A percentile compares a stretch with the other conserved stretches of the same genome.
phyloP scores from a whole-genome alignment of 2,329 filamentous ascomycete species.

The Beauveria sp. region DNA sequence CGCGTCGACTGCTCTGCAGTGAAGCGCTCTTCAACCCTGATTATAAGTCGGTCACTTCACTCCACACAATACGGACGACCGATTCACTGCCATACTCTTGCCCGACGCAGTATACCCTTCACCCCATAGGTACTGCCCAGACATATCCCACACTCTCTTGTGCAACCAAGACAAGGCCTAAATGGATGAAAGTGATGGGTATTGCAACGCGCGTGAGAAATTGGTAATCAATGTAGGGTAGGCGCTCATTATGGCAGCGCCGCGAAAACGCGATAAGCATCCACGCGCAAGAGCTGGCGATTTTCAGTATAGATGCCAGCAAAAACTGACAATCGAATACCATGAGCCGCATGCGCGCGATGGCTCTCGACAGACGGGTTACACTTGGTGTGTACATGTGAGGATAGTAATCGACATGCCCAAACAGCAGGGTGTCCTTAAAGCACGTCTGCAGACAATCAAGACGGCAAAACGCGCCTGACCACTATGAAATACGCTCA shows the following conservation, averaged over 20 bases:
- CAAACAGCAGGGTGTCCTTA: slow-evolving; percentile 24
- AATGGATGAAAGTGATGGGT: neutral
- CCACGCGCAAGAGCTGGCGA: neutral
- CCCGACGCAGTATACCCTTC: too few species aligned
- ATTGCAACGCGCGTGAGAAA: too few species aligned
- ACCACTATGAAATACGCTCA: neutral
- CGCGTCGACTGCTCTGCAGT: neutral
- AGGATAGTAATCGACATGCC: slow-evolving; percentile 24
- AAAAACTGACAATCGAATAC: too few species aligned
- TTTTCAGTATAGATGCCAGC: neutral
- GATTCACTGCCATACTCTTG: too few species aligned
- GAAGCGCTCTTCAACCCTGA: neutral
- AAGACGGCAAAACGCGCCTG: slow-evolving; percentile 16
- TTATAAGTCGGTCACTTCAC: neutral
- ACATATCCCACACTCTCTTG: too few species aligned
- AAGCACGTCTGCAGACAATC: slow-evolving; percentile 20
- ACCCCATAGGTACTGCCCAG: too few species aligned
- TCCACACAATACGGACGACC: too few species aligned
- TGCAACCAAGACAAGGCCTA: neutral
- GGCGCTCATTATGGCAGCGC: neutral
- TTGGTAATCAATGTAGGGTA: neutral
- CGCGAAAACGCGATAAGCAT: neutral
- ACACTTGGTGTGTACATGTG: slow-evolving; percentile 24
- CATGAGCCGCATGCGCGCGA: slow-evolving; percentile 18
- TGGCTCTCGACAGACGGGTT: slow-evolving; percentile 26